Conservation (phyloP, 2,329 filamentous ascomycete genomes). For the Achaetomium macrosporum region DNA sequence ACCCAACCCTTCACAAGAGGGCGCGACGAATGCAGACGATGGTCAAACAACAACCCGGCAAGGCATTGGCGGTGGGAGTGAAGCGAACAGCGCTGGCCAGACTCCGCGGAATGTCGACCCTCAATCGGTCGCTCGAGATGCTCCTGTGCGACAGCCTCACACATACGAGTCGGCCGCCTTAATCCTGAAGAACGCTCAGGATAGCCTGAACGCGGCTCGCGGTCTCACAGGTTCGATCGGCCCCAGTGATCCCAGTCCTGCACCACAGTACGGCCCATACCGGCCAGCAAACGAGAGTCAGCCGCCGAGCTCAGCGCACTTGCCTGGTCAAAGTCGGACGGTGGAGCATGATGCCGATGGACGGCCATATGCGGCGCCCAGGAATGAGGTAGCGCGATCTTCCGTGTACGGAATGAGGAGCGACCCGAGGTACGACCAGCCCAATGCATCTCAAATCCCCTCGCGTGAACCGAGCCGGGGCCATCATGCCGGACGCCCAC, state of each 20-base stretch:
- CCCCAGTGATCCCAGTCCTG: conserved; percentile 10
- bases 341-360: conserved; percentile 30
- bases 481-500: conserved; percentile 55
- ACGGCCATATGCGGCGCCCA: conserved; percentile 32
- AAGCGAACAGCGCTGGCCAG: background rate
- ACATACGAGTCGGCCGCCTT: conserved; percentile 26
- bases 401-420: conserved; percentile 53
- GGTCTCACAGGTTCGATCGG: conserved; percentile 9
- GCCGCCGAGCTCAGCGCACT: conserved; percentile 27
- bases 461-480: conserved; percentile 62
- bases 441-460: conserved; percentile 55
- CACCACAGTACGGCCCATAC: conserved; percentile 18
- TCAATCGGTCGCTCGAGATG: conserved; percentile 10
- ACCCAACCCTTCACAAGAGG: conserved; percentile 30
- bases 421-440: conserved; percentile 56
- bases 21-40: conserved; percentile 30
- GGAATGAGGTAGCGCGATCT: conserved; percentile 53
- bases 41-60: conserved; percentile 16
- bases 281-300: conserved; percentile 14
- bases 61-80: conserved; percentile 1
- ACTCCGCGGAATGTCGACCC: conserved; percentile 12
- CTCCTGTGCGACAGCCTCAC: conserved; percentile 20
- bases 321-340: conserved; percentile 15
- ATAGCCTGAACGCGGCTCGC: conserved; percentile 24
- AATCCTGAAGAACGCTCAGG: conserved; percentile 25